Evolutionary conservation across 1,139 yeast species (phyloP).

Genomic region (Suzukiozyma palmioleophila): DNA sequence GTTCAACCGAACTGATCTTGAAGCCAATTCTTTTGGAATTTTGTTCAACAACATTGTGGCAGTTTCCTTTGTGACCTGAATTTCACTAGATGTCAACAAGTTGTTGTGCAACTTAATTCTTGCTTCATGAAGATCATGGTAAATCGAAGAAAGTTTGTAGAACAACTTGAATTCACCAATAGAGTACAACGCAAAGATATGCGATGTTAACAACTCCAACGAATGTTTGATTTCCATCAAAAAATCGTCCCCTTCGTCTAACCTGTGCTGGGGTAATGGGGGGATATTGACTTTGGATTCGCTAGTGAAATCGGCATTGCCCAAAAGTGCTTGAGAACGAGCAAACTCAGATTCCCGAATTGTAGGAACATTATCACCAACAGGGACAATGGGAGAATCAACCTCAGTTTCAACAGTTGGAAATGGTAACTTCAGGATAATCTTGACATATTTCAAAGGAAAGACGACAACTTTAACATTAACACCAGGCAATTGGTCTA

Average conservation of each 20-base stretch:
- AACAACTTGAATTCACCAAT: constrained; percentile 63
- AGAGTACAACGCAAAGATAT: constrained; percentile 66
- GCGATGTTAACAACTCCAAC: constrained; percentile 53
- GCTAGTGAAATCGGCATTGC: constrained; percentile 9
- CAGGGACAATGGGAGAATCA: constrained; percentile 29
- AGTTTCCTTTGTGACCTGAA: constrained; percentile 49
- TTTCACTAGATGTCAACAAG: constrained; percentile 59
- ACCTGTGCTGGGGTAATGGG: constrained; percentile 42
- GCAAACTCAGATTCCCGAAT: constrained; percentile 42
- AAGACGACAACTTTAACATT: constrained; percentile 51
- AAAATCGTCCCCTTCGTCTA: constrained; percentile 37
- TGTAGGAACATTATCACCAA: constrained; percentile 37
- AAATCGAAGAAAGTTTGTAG: constrained; percentile 49
- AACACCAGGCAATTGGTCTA: constrained; percentile 59
- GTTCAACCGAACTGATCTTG: constrained; percentile 40
- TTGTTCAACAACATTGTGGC: constrained; percentile 60
- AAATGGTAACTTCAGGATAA: constrained; percentile 32
- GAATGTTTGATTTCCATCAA: constrained; percentile 56
- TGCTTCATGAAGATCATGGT: constrained; percentile 58
- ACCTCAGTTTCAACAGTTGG: constrained; percentile 19
- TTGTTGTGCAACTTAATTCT: constrained; percentile 55
- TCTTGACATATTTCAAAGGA: constrained; percentile 51
- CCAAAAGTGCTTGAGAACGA: constrained; percentile 27
- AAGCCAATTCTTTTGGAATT: constrained; percentile 62
- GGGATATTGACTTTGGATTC: constrained; percentile 35